Conservation (phyloP, 768 basidiomycete genomes). For the Auricularia heimuer region DNA sequence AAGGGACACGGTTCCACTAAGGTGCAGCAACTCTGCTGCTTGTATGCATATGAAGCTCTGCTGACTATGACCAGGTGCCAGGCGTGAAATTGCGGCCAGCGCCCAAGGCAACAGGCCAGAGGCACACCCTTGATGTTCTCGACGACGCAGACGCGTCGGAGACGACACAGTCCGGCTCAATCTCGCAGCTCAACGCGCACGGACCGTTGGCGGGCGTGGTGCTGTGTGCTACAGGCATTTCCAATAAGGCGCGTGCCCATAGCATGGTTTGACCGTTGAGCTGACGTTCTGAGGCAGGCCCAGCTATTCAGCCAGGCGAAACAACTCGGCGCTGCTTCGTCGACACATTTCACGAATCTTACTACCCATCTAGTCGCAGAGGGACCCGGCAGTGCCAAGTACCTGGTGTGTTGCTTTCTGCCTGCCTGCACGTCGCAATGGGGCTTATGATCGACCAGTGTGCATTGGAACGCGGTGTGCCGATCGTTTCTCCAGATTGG, state of each 20-base stretch:
- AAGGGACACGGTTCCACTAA: slow-evolving; percentile 7
- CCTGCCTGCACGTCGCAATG: neutral
- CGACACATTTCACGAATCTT: slow-evolving; percentile 66
- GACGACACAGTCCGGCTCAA: slow-evolving; percentile 25
- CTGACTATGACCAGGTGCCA: slow-evolving; percentile 44
- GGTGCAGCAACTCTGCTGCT: neutral
- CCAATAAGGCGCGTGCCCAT: slow-evolving; percentile 53
- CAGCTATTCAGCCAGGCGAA: slow-evolving; percentile 64
- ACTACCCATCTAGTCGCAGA: slow-evolving; percentile 83
- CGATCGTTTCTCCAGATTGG: slow-evolving; percentile 74
- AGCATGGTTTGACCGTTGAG: neutral
- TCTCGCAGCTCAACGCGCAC: neutral
- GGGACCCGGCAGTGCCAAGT: slow-evolving; percentile 79
- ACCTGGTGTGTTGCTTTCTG: slow-evolving; percentile 40
- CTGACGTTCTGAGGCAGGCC: slow-evolving; percentile 32
- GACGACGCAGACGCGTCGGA: neutral
- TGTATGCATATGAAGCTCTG: neutral
- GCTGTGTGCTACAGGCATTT: slow-evolving; percentile 68
- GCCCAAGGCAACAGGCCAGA: slow-evolving; percentile 23
- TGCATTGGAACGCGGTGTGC: slow-evolving; percentile 69
- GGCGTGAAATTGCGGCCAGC: slow-evolving; percentile 74
- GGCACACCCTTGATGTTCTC: neutral
- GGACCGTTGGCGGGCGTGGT: slow-evolving; percentile 56
- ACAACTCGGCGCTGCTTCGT: slow-evolving; percentile 67
- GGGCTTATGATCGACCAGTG: slow-evolving; percentile 38